phyloP scores from a whole-genome alignment of 2,329 filamentous ascomycete genomes.

The Zasmidium citrigriseum region DNA sequence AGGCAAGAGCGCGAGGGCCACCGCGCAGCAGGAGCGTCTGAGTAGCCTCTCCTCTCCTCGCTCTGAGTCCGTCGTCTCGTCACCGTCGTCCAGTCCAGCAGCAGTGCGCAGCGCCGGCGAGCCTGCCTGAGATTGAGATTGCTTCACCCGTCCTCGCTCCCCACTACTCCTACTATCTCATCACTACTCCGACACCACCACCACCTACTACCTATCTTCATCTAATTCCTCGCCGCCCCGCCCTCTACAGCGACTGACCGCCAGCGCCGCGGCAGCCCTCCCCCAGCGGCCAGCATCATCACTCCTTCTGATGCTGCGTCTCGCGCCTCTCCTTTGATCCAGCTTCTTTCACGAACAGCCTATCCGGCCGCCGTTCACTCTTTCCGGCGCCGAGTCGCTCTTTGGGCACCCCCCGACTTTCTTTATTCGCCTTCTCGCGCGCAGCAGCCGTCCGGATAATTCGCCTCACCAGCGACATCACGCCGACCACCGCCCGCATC shows the following conservation, averaged over 20 bases:
- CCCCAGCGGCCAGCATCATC: slow-evolving; percentile 28
- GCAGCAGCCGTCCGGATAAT: slow-evolving; percentile 10
- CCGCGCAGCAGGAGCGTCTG: not conserved
- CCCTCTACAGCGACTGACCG: no score
- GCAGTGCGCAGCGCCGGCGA: not conserved
- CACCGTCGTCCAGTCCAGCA: not conserved
- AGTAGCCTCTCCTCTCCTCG: not conserved
- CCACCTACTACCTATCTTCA: slow-evolving; percentile 9
- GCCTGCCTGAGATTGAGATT: no score
- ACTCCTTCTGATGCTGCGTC: slow-evolving; percentile 35
- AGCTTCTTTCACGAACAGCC: slow-evolving; percentile 15
- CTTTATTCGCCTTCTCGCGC: slow-evolving; percentile 20
- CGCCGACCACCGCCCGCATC: not conserved
- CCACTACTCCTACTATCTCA: not conserved
- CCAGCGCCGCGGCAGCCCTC: slow-evolving; percentile 9
- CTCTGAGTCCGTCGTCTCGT: not conserved
- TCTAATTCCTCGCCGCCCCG: slow-evolving; percentile 5
- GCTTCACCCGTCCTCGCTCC: not conserved
- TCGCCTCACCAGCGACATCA: slow-evolving; percentile 8
- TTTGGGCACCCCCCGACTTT: slow-evolving; percentile 23
- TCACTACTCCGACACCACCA: not conserved
- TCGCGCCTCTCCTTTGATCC: slow-evolving; percentile 23
- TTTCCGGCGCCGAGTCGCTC: slow-evolving; percentile 30
- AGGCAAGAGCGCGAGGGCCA: not conserved
- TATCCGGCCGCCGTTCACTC: slow-evolving; percentile 25